Conservation (phyloP, 2,329 filamentous ascomycete species). For the Fusarium sterilihyphosum region DNA sequence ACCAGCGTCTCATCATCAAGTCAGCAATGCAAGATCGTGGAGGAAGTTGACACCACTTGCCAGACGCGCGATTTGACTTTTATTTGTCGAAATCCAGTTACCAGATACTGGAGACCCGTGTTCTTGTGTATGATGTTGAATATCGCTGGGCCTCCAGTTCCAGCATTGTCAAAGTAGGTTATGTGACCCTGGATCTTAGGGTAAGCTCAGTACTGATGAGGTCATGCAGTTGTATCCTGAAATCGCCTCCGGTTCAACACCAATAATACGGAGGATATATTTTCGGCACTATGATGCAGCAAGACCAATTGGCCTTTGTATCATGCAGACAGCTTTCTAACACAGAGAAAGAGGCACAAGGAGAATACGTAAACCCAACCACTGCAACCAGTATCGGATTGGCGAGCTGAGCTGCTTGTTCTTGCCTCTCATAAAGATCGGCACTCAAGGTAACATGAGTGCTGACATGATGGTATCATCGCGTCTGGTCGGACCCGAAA, state of each 20-base stretch:
- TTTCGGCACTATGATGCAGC: constrained; percentile 13
- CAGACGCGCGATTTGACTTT: constrained; percentile 55
- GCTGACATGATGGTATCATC: constrained; percentile 16
- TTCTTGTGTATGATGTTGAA: constrained; percentile 70
- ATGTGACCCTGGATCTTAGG: background rate
- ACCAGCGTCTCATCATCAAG: constrained; percentile 65
- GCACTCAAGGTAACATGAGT: constrained; percentile 29
- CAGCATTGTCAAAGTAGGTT: constrained; percentile 72
- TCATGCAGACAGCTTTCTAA: constrained; percentile 70
- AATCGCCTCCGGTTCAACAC: constrained; percentile 68
- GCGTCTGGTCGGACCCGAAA: constrained; percentile 21
- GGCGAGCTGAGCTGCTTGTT: constrained; percentile 27
- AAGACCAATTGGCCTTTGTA: constrained; percentile 57
- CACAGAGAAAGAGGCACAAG: constrained; percentile 48
- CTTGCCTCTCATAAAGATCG: constrained; percentile 33
- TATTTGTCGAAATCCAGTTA: constrained; percentile 63
- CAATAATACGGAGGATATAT: constrained; percentile 75
- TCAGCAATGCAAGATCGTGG: constrained; percentile 37
- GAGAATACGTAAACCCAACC: constrained; percentile 10
- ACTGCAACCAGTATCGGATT: constrained; percentile 29
- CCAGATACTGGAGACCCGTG: constrained; percentile 59
- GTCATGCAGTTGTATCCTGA: constrained; percentile 70
- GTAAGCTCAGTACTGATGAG: background rate
- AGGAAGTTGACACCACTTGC: constrained; percentile 43
- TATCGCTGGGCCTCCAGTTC: constrained; percentile 75